These are phyloP conservation scores for Cercis canadensis DNA, from an alignment of 306 rosid genomes.

Conservation along the genomic window DNA sequence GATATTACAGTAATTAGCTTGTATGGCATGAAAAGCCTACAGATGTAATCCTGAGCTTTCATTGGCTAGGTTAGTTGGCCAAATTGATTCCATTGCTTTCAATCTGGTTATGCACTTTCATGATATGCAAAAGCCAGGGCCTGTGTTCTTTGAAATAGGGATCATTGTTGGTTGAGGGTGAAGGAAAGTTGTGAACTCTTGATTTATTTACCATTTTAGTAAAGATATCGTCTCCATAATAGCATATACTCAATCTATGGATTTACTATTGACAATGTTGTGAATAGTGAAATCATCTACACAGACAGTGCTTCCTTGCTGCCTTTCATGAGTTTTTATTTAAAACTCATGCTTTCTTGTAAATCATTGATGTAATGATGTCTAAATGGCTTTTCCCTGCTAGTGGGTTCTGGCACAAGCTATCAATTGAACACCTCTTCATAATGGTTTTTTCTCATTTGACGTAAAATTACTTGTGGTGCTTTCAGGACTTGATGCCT, in stretches of 20 bases:
- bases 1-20: neutral
- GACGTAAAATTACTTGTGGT: constrained; percentile 36
- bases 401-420: constrained; percentile 11
- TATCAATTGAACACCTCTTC: constrained; percentile 17
- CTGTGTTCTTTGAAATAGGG: neutral
- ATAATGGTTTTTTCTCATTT: neutral
- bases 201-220: neutral
- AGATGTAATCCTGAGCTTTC: neutral
- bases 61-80: neutral
- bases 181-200: neutral
- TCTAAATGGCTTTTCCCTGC: constrained; percentile 19
- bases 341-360: constrained; percentile 9
- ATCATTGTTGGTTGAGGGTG: neutral
- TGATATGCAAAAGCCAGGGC: neutral
- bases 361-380: constrained; percentile 2
- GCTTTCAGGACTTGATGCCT: constrained; percentile 90
- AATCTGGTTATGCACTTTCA: neutral
- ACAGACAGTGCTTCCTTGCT: constrained; percentile 4
- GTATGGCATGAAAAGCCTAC: neutral
- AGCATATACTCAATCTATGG: too few species aligned
- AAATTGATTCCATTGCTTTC: neutral
- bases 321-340: constrained; percentile 1
- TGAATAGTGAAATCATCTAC: constrained; percentile 11
- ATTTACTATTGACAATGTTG: neutral
- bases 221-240: neutral